These are phyloP conservation scores for Penicillium waksmanii DNA, from an alignment of 495 filamentous ascomycete genomes.

Conservation along the genomic window DNA sequence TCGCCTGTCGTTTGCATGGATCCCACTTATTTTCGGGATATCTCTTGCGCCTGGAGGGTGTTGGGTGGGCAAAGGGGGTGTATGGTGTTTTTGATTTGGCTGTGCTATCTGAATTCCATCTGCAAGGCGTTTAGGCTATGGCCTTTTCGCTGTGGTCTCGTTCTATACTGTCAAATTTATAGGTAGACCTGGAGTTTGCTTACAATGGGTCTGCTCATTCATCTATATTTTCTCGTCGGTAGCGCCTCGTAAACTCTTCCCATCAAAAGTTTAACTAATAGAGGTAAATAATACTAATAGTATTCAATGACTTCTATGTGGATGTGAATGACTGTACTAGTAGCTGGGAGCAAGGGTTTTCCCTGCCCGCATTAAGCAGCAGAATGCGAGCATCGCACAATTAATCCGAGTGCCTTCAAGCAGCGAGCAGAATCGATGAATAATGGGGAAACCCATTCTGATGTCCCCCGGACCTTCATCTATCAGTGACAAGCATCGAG, in stretches of 20 bases:
- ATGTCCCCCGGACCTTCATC: background rate
- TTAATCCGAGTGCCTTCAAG: background rate
- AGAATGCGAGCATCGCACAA: conserved; percentile 16
- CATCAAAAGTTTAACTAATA: too few species aligned
- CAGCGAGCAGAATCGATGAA: background rate
- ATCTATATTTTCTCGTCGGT: background rate
- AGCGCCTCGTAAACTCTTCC: background rate
- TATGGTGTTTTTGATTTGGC: conserved; percentile 25
- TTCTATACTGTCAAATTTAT: conserved; percentile 15
- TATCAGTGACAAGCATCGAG: conserved; percentile 25
- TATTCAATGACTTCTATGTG: too few species aligned
- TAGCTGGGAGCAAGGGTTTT: background rate
- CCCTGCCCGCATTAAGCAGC: conserved; percentile 19
- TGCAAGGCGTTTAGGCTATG: conserved; percentile 30
- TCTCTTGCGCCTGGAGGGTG: conserved; percentile 24
- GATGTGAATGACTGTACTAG: too few species aligned
- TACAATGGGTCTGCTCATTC: conserved; percentile 14
- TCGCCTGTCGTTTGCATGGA: conserved; percentile 28
- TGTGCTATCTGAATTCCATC: conserved; percentile 26
- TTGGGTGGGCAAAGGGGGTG: conserved; percentile 29
- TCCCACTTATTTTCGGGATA: conserved; percentile 14
- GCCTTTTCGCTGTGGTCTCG: conserved; percentile 20
- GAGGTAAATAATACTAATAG: too few species aligned
- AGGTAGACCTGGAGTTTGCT: conserved; percentile 13
- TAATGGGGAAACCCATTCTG: background rate